phyloP scores from a whole-genome alignment of 805 yeast species.

The Cephaloascus fragrans region DNA sequence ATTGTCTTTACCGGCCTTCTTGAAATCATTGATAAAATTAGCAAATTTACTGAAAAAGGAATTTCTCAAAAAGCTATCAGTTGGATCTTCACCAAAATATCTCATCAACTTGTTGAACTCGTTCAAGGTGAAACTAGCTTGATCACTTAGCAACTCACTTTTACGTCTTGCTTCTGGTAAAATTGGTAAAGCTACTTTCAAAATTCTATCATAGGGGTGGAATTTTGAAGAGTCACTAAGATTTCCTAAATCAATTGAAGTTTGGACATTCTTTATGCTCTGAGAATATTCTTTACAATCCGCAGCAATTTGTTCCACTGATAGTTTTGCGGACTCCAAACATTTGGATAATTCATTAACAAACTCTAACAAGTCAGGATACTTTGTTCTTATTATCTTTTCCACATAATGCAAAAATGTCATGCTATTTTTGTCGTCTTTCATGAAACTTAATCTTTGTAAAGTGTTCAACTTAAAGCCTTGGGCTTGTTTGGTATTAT shows the following conservation, averaged over 20 bases:
- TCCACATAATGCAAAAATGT: constrained; percentile 73
- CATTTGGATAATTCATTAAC: constrained; percentile 49
- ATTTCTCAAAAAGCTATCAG: constrained; percentile 42
- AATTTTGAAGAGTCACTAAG: constrained; percentile 52
- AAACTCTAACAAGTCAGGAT: constrained; percentile 54
- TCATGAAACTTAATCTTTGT: constrained; percentile 61
- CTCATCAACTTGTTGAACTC: constrained; percentile 52
- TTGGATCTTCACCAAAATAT: constrained; percentile 65
- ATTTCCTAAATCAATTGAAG: constrained; percentile 50
- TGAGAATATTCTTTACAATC: constrained; percentile 50
- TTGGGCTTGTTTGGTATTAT: constrained; percentile 50
- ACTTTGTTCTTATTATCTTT: constrained; percentile 51
- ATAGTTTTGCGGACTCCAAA: constrained; percentile 44
- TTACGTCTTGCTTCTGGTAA: constrained; percentile 46
- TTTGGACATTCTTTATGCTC: constrained; percentile 39
- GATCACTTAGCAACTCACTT: constrained; percentile 39
- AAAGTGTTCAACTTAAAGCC: constrained; percentile 67
- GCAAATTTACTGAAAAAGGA: constrained; percentile 55
- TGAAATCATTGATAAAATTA: constrained; percentile 51
- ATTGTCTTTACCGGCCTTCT: constrained; percentile 57
- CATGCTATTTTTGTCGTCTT: constrained; percentile 58
- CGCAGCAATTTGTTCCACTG: constrained; percentile 50
- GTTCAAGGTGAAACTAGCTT: constrained; percentile 37
- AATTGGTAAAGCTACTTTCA: constrained; percentile 41
- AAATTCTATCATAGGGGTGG: constrained; percentile 58